Percentiles rank a stretch among this genome's conserved stretches.
Evolutionary conservation across 805 yeast species (phyloP).

Genomic region (Yarrowia sp.): DNA sequence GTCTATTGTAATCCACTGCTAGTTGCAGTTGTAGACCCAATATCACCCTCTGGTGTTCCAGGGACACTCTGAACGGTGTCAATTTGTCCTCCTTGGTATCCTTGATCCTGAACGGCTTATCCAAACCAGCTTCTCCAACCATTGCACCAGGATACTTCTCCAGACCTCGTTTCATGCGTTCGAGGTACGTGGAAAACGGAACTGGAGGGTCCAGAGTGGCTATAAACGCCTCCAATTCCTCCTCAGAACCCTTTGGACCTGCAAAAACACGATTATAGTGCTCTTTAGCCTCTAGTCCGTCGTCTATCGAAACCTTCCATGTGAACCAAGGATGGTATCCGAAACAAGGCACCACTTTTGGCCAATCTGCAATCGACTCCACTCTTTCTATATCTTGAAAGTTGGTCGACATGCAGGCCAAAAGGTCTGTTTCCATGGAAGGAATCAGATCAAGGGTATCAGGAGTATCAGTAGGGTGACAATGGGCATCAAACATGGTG

Average conservation of each 20-base stretch:
- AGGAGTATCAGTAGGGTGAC: conserved; percentile 52
- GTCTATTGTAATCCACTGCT: conserved; percentile 58
- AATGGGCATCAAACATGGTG: conserved; percentile 51
- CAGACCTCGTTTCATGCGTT: conserved; percentile 43
- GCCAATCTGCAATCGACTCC: conserved; percentile 44
- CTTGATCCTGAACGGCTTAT: conserved; percentile 63
- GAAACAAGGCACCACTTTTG: conserved; percentile 50
- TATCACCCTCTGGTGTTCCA: conserved; percentile 70
- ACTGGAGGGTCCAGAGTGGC: conserved; percentile 48
- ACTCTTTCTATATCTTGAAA: conserved; percentile 50
- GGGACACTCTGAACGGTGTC: conserved; percentile 60
- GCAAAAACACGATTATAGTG: conserved; percentile 67
- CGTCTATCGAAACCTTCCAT: conserved; percentile 1
- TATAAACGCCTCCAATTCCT: conserved; percentile 42
- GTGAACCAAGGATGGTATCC: conserved; percentile 93
- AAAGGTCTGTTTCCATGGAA: conserved; percentile 41
- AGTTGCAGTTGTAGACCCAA: conserved; percentile 60
- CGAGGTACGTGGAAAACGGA: conserved; percentile 4
- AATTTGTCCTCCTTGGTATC: conserved; percentile 43
- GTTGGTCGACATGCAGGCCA: conserved; percentile 52
- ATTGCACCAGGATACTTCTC: conserved; percentile 52
- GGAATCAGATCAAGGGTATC: conserved; percentile 42
- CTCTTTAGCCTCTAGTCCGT: background rate
- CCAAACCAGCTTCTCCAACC: conserved; percentile 93
- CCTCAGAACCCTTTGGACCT: conserved; percentile 50